Percentiles rank a stretch among this genome's conserved stretches.
These are phyloP conservation scores for Fusarium poae DNA, from an alignment of 2,329 filamentous ascomycete species.

Conservation along the genomic window DNA sequence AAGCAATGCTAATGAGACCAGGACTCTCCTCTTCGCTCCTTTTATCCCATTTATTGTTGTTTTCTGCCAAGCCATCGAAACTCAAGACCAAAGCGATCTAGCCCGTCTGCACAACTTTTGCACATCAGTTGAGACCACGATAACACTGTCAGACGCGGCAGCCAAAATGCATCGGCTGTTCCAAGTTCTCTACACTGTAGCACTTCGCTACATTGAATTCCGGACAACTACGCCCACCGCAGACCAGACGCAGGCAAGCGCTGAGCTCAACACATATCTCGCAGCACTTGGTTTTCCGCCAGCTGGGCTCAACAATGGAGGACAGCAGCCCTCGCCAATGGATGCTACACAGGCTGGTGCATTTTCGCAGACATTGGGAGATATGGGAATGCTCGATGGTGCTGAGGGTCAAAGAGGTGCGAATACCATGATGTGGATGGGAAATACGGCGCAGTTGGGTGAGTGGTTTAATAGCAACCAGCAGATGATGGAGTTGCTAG, in stretches of 20 bases:
- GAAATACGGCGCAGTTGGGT: constrained; percentile 54
- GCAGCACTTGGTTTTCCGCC: constrained; percentile 62
- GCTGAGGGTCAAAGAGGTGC: constrained; percentile 36
- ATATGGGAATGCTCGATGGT: constrained; percentile 22
- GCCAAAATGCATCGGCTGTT: constrained; percentile 69
- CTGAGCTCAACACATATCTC: constrained; percentile 53
- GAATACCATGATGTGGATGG: constrained; percentile 54
- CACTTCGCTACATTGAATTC: constrained; percentile 69
- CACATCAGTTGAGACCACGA: constrained; percentile 63
- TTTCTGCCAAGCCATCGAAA: constrained; percentile 65
- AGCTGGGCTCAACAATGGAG: constrained; percentile 18
- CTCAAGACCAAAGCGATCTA: constrained; percentile 57
- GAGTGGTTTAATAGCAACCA: constrained; percentile 57
- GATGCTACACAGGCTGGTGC: constrained; percentile 11
- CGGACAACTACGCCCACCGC: constrained; percentile 53
- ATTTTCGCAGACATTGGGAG: constrained; percentile 34
- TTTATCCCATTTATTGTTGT: constrained; percentile 68
- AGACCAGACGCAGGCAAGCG: constrained; percentile 52
- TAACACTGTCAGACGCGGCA: constrained; percentile 61
- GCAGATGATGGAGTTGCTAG: constrained; percentile 55
- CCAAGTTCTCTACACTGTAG: constrained; percentile 69
- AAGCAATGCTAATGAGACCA: constrained; percentile 37
- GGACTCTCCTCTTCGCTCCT: constrained; percentile 63
- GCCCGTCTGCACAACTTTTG: constrained; percentile 65
- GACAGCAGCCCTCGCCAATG: constrained; percentile 36